Percentiles rank a stretch among this genome's conserved stretches.
These are phyloP conservation scores for Verticillium klebahnii DNA, from an alignment of 2,329 filamentous ascomycete species.

Conservation along the genomic window DNA sequence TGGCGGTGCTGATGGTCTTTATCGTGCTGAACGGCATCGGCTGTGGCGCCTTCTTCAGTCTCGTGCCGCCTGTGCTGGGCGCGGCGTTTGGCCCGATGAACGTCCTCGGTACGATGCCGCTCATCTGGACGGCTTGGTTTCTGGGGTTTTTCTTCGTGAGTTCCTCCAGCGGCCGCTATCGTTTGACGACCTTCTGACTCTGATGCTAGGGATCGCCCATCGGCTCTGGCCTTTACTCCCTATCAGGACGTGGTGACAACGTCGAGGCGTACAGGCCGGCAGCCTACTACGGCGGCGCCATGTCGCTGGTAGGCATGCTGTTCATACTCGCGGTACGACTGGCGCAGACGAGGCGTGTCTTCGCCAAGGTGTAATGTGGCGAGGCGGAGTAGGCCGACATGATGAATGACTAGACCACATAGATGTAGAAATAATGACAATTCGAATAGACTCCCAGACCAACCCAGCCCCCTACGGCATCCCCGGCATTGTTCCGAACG, in stretches of 20 bases:
- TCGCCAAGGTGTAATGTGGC: background rate
- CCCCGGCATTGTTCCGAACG: background rate
- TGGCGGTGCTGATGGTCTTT: conserved; percentile 17
- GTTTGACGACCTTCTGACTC: background rate
- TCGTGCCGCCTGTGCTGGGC: conserved; percentile 18
- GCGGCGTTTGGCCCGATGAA: conserved; percentile 17
- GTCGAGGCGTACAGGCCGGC: conserved; percentile 18
- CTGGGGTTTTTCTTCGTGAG: conserved; percentile 23
- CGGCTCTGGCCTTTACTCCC: conserved; percentile 19
- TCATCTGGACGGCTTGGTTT: conserved; percentile 21
- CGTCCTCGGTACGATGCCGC: conserved; percentile 18
- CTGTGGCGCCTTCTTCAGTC: conserved; percentile 22
- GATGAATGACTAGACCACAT: background rate
- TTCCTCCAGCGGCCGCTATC: background rate
- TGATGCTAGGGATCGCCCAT: conserved; percentile 19
- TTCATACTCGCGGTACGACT: background rate
- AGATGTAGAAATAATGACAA: no score
- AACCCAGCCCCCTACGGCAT: no score
- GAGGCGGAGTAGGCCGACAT: background rate
- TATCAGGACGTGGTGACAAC: conserved; percentile 11
- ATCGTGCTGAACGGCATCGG: conserved; percentile 21
- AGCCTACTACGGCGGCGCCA: conserved; percentile 20
- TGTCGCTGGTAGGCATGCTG: conserved; percentile 13
- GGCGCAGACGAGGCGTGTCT: background rate
- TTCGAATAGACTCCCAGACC: no score